These are phyloP conservation scores for Nepenthes gracilis DNA, from an alignment of 148 eudicot genomes.

Conservation along the genomic window DNA sequence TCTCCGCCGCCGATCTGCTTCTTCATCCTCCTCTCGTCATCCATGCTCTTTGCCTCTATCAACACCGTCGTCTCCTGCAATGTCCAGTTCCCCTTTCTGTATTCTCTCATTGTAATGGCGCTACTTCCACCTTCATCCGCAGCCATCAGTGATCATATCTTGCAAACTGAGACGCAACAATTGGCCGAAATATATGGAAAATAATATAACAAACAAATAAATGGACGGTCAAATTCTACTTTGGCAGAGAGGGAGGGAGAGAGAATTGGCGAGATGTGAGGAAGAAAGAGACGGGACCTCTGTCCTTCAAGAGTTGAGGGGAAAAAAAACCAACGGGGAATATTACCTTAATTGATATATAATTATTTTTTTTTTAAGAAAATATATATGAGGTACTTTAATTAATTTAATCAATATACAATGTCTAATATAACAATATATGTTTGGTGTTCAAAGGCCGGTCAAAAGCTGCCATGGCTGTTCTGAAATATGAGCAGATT, in stretches of 20 bases:
- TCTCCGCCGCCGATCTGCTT: slow-evolving; percentile 4
- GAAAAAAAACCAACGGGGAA: too few relatives aligned
- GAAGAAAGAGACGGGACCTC: neutral
- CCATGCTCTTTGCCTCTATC: neutral
- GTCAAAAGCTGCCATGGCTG: too few relatives aligned
- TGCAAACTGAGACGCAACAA: too few relatives aligned
- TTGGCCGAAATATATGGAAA: too few relatives aligned
- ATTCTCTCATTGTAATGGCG: neutral
- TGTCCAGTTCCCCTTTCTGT: neutral
- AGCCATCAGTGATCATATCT: too few relatives aligned
- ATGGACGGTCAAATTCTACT: neutral
- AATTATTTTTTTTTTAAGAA: too few relatives aligned
- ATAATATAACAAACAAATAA: neutral
- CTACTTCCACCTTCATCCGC: neutral
- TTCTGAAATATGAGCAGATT: too few relatives aligned
- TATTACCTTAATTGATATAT: too few relatives aligned
- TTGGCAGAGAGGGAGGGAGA: neutral
- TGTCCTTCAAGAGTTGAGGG: neutral
- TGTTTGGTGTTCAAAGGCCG: too few relatives aligned
- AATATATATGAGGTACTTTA: too few relatives aligned
- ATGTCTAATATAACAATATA: too few relatives aligned
- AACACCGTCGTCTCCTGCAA: neutral
- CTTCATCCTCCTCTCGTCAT: neutral
- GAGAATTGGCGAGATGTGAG: neutral
- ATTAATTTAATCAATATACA: too few relatives aligned